Base-by-base conservation (phyloP, 257 asterid genomes). In the Jaltomata sinuosa region DNA sequence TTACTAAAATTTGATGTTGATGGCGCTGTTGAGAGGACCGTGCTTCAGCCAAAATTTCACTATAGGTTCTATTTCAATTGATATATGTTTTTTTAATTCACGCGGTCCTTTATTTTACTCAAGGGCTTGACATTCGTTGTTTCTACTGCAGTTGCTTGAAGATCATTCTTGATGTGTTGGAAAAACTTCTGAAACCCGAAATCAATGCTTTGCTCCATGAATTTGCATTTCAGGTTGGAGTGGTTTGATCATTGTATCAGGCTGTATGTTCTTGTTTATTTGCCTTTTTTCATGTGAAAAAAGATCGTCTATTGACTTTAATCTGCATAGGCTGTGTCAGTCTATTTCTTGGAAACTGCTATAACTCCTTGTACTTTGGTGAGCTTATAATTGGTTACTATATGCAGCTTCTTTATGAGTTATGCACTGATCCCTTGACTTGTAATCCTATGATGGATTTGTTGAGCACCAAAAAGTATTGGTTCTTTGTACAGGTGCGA, bases 31-130 rank as follows among this genome's bases (percentile, higher is more conserved):
- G 99, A 97, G 89, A 89, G 95, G 89, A 93, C 98, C 31, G 32
- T 89, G 87, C 98, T 97, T 86, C 96, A 94, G 90, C 99, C 98
- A 80, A 95, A 93, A 91, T 93, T 90, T 87, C 96, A 97, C 82
- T 97, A 94, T 94, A 95, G 99, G 99, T 96, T 83, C 27, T 84
- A 29, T 79, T 81, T 74, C 42, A 76, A 76, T 76, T 8, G 61
- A 27, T 29, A 21, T 40, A 27, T 76, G 55, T 42, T 22, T 42
- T 42, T 45, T 74, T 29, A 22, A 45, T n/a, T 47, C 15, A 25
- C 0, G 25, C 8, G 81, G 25, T 16, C 42, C 81, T 76, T 76
- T 76, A 38, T 47, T 34, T 67, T 82, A 84, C 83, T 65, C 81
- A 64, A 49, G 80, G 87, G 72, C 83, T 79, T 88, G 57, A 72